Evolutionary conservation across 371 early-diverging fungal species (phyloP).

Genomic region (Mortierella sp.): DNA sequence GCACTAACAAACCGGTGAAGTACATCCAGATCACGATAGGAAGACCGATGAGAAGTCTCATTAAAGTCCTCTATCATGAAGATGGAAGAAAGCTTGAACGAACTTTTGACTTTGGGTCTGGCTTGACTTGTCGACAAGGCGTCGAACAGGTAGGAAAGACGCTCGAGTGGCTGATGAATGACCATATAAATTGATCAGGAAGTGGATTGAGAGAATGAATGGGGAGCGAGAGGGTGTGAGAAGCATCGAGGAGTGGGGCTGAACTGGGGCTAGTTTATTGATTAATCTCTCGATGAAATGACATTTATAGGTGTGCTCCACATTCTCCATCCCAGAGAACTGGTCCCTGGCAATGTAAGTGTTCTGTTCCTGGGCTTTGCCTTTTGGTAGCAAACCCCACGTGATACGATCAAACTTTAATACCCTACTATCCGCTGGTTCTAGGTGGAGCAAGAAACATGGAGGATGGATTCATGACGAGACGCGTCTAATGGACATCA

Average conservation of each 20-base stretch:
- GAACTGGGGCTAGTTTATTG: too few relatives aligned
- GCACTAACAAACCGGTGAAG: background rate
- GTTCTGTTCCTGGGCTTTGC: background rate
- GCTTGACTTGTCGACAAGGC: slow-evolving; percentile 28
- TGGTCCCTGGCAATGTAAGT: slow-evolving; percentile 50
- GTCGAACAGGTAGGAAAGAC: slow-evolving; percentile 35
- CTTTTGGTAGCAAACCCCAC: background rate
- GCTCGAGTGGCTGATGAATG: too few relatives aligned
- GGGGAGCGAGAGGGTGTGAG: background rate
- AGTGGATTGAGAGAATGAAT: background rate
- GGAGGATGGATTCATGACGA: slow-evolving; percentile 51
- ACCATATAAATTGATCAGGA: background rate
- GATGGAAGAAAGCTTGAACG: slow-evolving; percentile 41
- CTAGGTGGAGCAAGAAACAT: slow-evolving; percentile 46
- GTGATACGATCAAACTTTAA: background rate
- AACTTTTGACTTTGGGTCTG: slow-evolving; percentile 28
- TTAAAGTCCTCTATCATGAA: slow-evolving; percentile 31
- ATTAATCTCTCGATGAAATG: background rate
- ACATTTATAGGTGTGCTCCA: slow-evolving; percentile 26
- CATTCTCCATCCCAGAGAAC: slow-evolving; percentile 29
- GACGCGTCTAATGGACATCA: slow-evolving; percentile 32
- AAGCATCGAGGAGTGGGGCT: background rate
- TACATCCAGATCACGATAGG: slow-evolving; percentile 5
- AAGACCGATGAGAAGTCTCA: slow-evolving; percentile 18
- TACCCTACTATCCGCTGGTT: background rate